Percentiles rank a stretch among this genome's conserved stretches.
phyloP scores from a whole-genome alignment of 208 protist genomes.

The Acanthamoeba royreba region DNA sequence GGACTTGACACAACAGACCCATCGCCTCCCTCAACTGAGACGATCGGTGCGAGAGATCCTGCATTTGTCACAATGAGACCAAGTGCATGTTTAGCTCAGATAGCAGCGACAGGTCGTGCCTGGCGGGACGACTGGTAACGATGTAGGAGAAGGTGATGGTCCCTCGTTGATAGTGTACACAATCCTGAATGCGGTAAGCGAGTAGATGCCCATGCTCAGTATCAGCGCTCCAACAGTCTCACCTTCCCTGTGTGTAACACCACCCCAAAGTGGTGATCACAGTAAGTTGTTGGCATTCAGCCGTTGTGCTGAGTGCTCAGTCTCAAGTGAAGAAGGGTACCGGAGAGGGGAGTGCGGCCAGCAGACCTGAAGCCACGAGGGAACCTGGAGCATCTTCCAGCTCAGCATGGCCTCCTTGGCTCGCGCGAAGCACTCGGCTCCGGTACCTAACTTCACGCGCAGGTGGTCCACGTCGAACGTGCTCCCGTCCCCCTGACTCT shows the following conservation, averaged over 20 bases:
- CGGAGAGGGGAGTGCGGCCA: slow-evolving; percentile 1
- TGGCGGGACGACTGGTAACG: too few species aligned
- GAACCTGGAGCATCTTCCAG: slow-evolving; percentile 23
- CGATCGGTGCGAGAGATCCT: too few species aligned
- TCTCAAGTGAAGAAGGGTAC: background rate
- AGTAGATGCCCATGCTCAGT: slow-evolving; percentile 5
- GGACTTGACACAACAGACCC: too few species aligned
- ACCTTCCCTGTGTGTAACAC: background rate
- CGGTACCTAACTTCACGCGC: background rate
- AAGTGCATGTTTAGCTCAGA: too few species aligned
- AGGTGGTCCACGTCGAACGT: slow-evolving; percentile 2
- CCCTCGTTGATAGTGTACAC: background rate
- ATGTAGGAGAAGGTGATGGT: too few species aligned
- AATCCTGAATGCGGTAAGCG: background rate
- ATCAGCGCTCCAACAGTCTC: slow-evolving; percentile 19
- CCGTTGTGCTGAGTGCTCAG: too few species aligned
- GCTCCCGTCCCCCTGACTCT: background rate
- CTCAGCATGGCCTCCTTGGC: background rate
- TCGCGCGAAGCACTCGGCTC: background rate
- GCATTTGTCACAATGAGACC: too few species aligned
- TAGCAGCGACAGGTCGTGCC: too few species aligned
- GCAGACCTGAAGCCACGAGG: background rate
- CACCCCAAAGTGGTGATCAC: background rate
- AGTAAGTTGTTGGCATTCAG: too few species aligned
- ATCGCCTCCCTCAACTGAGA: too few species aligned